Base-by-base conservation (phyloP, 208 protist species). In the Borovskyia barvae region DNA sequence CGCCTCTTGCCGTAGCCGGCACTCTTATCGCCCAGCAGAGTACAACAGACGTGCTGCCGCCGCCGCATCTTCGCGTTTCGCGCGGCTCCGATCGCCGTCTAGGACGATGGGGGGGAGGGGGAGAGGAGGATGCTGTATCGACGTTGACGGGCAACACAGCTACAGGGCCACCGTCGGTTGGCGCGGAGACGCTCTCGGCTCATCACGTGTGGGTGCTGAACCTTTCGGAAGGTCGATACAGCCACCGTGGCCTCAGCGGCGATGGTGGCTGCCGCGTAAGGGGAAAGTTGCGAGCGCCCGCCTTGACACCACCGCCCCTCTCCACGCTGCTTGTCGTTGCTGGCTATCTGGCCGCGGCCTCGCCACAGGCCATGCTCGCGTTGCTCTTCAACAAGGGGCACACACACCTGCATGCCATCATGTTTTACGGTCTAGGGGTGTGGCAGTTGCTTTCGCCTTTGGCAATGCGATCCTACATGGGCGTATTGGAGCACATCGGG, bases 151-250 rank as follows among this genome's bases (percentile, higher is more conserved):
- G n/a, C n/a, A n/a, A n/a, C n/a, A n/a, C n/a, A n/a, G n/a, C n/a
- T n/a, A n/a, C n/a, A n/a, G n/a, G n/a, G n/a, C n/a, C n/a, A n/a
- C 20, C 45, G 11, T 49, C 52, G 15, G 37, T 49, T 6, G 33
- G 37, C 24, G 52, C 72, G 0, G 46, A 57, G 6, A 35, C 42
- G 15, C 54, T 90, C 47, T 57, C 76, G 19, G 82, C 78, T 39
- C 66, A 85, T 22, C 83, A 90, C 59, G 83, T 90, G 9, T 90
- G 83, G 80, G 72, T 90, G 5, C 28, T 90, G 41, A 53, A 76
- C 65, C 35, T 57, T 9, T 68, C 53, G n/a, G 11, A 39, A 14
- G 11, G 35, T 14, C n/a, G n/a, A n/a, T n/a, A n/a, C n/a, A n/a
- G n/a, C n/a, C n/a, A n/a, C n/a, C n/a, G n/a, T n/a, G n/a, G n/a